A percentile compares a stretch with the other conserved stretches of the same genome.
These are phyloP conservation scores for Claviceps fusiformis DNA, from an alignment of 2,329 filamentous ascomycete genomes.

Conservation along the genomic window DNA sequence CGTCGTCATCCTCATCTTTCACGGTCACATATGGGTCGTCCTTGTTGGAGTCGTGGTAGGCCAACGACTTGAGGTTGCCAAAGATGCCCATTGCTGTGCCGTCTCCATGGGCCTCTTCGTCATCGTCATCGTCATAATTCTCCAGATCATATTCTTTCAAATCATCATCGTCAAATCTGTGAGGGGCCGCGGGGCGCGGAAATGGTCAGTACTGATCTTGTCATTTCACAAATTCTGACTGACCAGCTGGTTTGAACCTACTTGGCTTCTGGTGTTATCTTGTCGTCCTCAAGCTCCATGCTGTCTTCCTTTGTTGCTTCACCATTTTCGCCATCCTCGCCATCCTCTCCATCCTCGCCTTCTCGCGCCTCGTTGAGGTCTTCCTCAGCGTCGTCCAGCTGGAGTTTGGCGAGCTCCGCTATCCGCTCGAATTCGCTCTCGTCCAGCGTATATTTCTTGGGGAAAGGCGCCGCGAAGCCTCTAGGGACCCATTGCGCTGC, in stretches of 20 bases:
- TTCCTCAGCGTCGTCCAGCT: conserved; percentile 84
- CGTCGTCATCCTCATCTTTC: conserved; percentile 49
- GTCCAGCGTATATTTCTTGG: conserved; percentile 60
- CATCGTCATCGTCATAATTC: conserved; percentile 80
- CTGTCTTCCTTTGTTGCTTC: conserved; percentile 20
- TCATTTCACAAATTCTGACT: too few species aligned
- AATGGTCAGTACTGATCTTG: conserved; percentile 8
- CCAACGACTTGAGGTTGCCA: conserved; percentile 82
- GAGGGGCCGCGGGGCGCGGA: not conserved
- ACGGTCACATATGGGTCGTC: conserved; percentile 96
- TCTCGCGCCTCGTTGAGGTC: conserved; percentile 62
- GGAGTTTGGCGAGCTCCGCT: conserved; percentile 58
- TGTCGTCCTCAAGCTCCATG: conserved; percentile 15
- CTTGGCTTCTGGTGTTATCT: conserved; percentile 3
- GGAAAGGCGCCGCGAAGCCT: conserved; percentile 63
- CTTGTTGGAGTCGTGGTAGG: conserved; percentile 87
- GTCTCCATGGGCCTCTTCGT: conserved; percentile 29
- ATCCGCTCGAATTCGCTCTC: conserved; percentile 66
- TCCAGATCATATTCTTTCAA: conserved; percentile 94
- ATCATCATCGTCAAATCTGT: conserved; percentile 61
- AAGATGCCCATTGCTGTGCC: conserved; percentile 80
- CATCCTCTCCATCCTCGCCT: not conserved
- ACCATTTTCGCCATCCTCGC: conserved; percentile 11
- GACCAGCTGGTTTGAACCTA: not conserved
- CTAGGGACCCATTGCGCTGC: conserved; percentile 64